Conservation (phyloP, 768 basidiomycete species). For the Phlebiopsis flavidoalba region DNA sequence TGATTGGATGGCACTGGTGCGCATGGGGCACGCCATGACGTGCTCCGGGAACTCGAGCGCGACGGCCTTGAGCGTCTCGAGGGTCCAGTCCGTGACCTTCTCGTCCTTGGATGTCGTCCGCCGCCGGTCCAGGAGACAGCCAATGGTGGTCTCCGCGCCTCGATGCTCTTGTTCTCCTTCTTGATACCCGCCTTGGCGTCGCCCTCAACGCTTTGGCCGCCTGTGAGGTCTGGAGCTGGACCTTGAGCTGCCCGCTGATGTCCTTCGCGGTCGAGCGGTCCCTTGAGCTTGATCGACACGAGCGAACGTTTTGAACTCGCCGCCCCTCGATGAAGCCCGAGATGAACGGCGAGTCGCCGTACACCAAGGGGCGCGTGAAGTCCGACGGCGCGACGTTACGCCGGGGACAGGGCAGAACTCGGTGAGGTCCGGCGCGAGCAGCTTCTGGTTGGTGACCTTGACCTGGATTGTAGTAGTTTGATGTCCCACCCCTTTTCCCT, state of each 20-base stretch:
- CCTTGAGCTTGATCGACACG: background rate
- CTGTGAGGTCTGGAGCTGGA: background rate
- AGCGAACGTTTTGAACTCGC: conserved; percentile 1
- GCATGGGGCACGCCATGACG: background rate
- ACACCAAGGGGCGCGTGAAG: background rate
- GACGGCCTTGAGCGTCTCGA: background rate
- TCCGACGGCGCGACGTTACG: background rate
- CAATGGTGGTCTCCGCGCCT: background rate
- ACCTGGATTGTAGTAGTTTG: background rate
- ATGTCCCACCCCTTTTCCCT: too few species aligned
- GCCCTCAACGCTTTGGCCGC: background rate
- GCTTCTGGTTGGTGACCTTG: background rate
- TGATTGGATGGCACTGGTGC: background rate
- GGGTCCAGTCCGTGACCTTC: background rate
- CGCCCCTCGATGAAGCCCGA: background rate
- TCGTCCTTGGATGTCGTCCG: background rate
- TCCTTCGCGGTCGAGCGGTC: background rate
- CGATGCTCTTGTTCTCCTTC: background rate
- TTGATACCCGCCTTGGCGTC: background rate
- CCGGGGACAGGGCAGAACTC: background rate
- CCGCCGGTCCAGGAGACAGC: background rate
- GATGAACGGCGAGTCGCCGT: background rate
- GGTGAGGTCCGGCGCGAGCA: background rate
- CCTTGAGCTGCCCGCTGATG: background rate
- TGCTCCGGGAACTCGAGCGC: background rate